These are phyloP conservation scores for Nakazawaea peltata DNA, from an alignment of 805 yeast species.

Conservation along the genomic window DNA sequence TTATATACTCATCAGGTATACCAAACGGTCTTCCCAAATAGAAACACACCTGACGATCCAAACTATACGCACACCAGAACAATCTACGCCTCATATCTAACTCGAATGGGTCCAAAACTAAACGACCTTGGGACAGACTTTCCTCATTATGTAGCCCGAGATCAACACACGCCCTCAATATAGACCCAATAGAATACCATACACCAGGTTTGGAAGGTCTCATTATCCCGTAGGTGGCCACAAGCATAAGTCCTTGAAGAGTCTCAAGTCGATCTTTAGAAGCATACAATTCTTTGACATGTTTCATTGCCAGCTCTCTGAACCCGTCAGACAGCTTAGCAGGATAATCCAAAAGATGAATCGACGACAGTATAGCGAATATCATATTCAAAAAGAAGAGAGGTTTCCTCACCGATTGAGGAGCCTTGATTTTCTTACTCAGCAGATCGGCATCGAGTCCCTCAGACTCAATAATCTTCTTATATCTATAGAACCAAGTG, in stretches of 20 bases:
- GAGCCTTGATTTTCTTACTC: constrained; percentile 23
- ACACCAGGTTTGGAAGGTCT: constrained; percentile 86
- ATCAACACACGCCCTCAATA: constrained; percentile 73
- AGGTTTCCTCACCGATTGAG: constrained; percentile 39
- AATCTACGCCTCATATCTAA: constrained; percentile 66
- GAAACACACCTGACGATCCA: constrained; percentile 81
- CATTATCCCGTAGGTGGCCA: constrained; percentile 73
- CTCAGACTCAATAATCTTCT: constrained; percentile 13
- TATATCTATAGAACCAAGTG: constrained; percentile 41
- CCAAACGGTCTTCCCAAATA: constrained; percentile 86
- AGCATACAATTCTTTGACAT: constrained; percentile 47
- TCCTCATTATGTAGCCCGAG: constrained; percentile 73
- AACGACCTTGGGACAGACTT: constrained; percentile 18
- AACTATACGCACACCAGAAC: constrained; percentile 85
- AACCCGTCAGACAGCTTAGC: constrained; percentile 62
- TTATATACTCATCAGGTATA: constrained; percentile 73
- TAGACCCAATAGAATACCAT: constrained; percentile 86
- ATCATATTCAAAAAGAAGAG: constrained; percentile 68
- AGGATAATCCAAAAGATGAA: constrained; percentile 60
- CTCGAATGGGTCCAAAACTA: constrained; percentile 40
- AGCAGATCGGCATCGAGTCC: not conserved
- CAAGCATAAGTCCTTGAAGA: constrained; percentile 60
- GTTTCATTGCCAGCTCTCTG: constrained; percentile 54
- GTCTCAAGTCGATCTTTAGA: constrained; percentile 60
- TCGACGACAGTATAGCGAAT: constrained; percentile 76